phyloP scores from a whole-genome alignment of 305 asterid species.

The Fraxinus platypoda region DNA sequence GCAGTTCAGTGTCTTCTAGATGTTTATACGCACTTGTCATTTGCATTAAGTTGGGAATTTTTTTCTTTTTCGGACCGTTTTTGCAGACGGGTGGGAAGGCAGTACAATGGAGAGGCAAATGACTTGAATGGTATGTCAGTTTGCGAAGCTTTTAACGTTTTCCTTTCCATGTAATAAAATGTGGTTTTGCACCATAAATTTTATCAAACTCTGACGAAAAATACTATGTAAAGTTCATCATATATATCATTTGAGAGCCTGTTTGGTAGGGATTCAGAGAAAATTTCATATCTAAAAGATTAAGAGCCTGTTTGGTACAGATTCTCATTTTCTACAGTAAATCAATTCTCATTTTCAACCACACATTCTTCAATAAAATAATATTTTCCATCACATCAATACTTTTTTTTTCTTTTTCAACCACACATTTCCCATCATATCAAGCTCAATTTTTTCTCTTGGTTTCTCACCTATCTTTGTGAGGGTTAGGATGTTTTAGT shows the following conservation, averaged over 20 bases:
- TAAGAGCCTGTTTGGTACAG: no score
- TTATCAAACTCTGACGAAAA: background rate
- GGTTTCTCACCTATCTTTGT: background rate
- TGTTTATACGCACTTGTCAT: conserved; percentile 1
- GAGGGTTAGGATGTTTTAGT: background rate
- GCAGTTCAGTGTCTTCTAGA: background rate
- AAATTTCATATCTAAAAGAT: no score
- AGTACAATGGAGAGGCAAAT: conserved; percentile 3
- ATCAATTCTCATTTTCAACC: no score
- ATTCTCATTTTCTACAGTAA: no score
- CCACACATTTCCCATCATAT: no score
- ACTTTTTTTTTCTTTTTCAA: no score
- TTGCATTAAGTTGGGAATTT: conserved; percentile 4
- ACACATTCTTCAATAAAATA: no score
- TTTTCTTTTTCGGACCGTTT: conserved; percentile 1
- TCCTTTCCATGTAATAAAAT: background rate
- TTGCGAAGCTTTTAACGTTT: background rate
- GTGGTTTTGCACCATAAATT: background rate
- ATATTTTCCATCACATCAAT: no score
- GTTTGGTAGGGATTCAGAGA: no score
- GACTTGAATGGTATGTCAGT: no score
- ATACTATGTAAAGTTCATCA: background rate
- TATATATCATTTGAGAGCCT: background rate
- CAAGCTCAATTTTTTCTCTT: background rate
- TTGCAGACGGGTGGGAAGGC: conserved; percentile 36